Conservation (phyloP, 805 yeast genomes). For the Kuraishia capsulata region DNA sequence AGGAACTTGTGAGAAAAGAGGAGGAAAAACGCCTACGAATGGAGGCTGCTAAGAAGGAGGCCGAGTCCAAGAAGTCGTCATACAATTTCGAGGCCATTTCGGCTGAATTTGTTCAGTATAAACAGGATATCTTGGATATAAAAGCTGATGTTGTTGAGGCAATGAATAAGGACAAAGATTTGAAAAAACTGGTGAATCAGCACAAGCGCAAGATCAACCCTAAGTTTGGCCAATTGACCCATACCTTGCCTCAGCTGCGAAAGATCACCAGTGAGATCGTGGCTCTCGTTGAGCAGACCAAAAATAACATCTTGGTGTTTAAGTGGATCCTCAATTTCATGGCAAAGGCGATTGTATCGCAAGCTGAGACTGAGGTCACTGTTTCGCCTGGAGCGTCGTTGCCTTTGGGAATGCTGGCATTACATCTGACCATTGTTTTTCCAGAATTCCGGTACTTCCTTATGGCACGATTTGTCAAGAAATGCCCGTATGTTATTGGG, state of each 20-base stretch:
- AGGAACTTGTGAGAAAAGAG: conserved; percentile 13
- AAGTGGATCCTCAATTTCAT: conserved; percentile 73
- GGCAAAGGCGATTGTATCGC: conserved; percentile 79
- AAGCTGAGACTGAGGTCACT: conserved; percentile 87
- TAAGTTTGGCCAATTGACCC: conserved; percentile 85
- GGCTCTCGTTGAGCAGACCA: conserved; percentile 38
- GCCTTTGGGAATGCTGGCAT: conserved; percentile 66
- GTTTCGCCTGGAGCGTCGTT: conserved; percentile 70
- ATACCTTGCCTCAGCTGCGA: conserved; percentile 50
- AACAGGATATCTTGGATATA: conserved; percentile 43
- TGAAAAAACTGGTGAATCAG: conserved; percentile 46
- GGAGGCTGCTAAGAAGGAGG: conserved; percentile 11
- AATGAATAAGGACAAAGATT: conserved; percentile 28
- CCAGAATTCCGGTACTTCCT: conserved; percentile 47
- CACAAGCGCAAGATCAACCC: conserved; percentile 76
- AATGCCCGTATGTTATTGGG: conserved; percentile 86
- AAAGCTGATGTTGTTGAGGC: conserved; percentile 50
- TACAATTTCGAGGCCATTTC: conserved; percentile 23
- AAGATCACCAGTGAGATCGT: conserved; percentile 42
- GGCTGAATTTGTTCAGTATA: conserved; percentile 33
- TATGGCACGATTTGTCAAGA: conserved; percentile 78
- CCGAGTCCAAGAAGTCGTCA: conserved; percentile 21
- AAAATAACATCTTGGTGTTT: conserved; percentile 40
- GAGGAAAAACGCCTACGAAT: conserved; percentile 7
- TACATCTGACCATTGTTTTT: conserved; percentile 36